Conservation (phyloP, 495 filamentous ascomycete genomes). For the Geopyxis carbonaria region DNA sequence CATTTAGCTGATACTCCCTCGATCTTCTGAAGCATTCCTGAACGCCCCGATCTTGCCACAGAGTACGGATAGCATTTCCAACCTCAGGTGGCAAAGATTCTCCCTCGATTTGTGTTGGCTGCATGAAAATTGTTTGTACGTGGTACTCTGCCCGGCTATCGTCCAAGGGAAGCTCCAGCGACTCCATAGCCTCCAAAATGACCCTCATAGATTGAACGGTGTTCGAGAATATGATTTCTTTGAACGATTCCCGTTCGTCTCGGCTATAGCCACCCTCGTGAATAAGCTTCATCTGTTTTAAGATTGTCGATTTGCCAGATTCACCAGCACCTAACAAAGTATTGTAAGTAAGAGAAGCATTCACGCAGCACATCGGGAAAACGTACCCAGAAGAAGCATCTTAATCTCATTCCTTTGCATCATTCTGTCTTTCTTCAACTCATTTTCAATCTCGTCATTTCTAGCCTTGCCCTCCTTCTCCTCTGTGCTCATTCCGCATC, state of each 20-base stretch:
- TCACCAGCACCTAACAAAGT: conserved; percentile 72
- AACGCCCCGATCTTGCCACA: conserved; percentile 91
- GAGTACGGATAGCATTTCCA: conserved; percentile 73
- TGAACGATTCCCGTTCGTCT: conserved; percentile 68
- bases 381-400: conserved; percentile 91
- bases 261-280: conserved; percentile 65
- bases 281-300: conserved; percentile 97
- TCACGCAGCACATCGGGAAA: neutral
- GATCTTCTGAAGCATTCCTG: conserved; percentile 91
- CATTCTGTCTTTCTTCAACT: conserved; percentile 89
- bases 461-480: conserved; percentile 99
- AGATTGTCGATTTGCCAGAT: conserved; percentile 97
- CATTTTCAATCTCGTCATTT: conserved; percentile 98
- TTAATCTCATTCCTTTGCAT: conserved; percentile 96
- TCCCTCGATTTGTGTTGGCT: conserved; percentile 85
- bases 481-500: conserved; percentile 99
- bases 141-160: conserved; percentile 81
- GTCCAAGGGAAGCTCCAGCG: conserved; percentile 71
- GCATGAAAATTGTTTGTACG: conserved; percentile 91
- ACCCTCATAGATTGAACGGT: conserved; percentile 92
- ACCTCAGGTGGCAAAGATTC: conserved; percentile 90
- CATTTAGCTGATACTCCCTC: conserved; percentile 92
- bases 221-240: conserved; percentile 97
- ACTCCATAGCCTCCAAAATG: conserved; percentile 93
- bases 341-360: conserved; percentile 1